A percentile compares a stretch with the other conserved stretches of the same genome.
Conservation (phyloP, 192 early-diverging fungal species). For the Coemansia sp. region DNA sequence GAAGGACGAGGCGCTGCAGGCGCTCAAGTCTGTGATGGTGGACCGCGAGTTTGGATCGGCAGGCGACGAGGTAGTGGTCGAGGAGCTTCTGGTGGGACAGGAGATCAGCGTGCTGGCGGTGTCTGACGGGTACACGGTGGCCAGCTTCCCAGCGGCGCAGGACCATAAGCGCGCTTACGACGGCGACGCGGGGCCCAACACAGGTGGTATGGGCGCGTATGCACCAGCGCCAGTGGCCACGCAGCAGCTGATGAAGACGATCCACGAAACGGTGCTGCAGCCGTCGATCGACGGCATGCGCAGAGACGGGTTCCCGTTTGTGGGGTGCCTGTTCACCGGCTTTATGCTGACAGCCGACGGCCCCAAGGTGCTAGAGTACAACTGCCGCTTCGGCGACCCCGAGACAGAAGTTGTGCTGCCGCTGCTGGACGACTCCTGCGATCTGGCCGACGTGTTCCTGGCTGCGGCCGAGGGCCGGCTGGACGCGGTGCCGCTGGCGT, state of each 20-base stretch:
- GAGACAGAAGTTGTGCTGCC: conserved; percentile 97
- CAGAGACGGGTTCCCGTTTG: conserved; percentile 92
- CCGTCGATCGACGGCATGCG: conserved; percentile 97
- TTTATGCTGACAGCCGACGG: conserved; percentile 91
- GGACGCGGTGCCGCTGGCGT: conserved; percentile 77
- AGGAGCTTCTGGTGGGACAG: conserved; percentile 91
- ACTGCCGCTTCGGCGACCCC: conserved; percentile 97
- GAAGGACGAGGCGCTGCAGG: conserved; percentile 80
- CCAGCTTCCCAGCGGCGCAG: conserved; percentile 90
- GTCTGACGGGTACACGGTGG: conserved; percentile 92
- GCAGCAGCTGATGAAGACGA: conserved; percentile 64
- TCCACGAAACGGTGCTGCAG: conserved; percentile 80
- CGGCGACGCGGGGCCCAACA: conserved; percentile 92
- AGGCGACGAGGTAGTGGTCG: conserved; percentile 91
- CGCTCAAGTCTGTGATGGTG: conserved; percentile 88
- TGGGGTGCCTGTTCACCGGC: conserved; percentile 95
- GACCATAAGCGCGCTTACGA: conserved; percentile 99
- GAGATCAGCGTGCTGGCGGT: conserved; percentile 91
- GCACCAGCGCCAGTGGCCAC: conserved; percentile 93
- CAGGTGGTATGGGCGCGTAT: conserved; percentile 99
- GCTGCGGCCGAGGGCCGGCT: conserved; percentile 87
- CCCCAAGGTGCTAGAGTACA: conserved; percentile 96
- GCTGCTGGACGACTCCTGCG: conserved; percentile 76
- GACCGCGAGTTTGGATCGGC: conserved; percentile 85
- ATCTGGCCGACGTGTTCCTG: conserved; percentile 84